Evolutionary conservation across 148 eudicot species (phyloP).

Genomic region (Tetragonia tetragonoides): DNA sequence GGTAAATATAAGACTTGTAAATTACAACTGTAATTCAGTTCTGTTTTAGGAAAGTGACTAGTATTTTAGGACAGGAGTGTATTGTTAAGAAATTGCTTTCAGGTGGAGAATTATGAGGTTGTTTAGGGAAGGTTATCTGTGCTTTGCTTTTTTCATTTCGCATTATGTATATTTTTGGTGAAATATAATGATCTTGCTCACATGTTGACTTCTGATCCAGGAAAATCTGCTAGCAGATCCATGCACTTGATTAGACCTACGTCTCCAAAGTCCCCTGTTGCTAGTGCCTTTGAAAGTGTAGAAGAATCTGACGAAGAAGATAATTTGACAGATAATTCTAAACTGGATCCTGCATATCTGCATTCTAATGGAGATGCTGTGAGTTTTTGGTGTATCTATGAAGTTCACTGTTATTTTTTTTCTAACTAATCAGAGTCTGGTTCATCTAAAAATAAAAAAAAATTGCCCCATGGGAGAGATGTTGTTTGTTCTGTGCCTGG

Average conservation of each 20-base stretch:
- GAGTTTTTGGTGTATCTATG: slow-evolving; percentile 32
- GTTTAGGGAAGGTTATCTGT: not conserved
- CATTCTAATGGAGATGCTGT: slow-evolving; percentile 78
- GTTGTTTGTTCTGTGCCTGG: not conserved
- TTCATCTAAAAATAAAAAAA: not conserved
- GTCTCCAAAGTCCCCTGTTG: slow-evolving; percentile 94
- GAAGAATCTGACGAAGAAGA: slow-evolving; percentile 98
- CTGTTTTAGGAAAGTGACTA: too few species aligned
- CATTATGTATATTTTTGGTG: not conserved
- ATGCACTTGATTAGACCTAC: slow-evolving; percentile 65
- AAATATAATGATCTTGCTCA: not conserved
- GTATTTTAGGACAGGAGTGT: too few species aligned
- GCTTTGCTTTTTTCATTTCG: not conserved
- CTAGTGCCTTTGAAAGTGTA: slow-evolving; percentile 92
- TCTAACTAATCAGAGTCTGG: not conserved
- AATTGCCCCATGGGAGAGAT: not conserved
- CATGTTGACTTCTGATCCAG: slow-evolving; percentile 32
- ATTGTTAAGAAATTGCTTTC: not conserved
- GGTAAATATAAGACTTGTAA: too few species aligned
- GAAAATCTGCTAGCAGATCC: slow-evolving; percentile 61
- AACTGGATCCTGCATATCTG: slow-evolving; percentile 48
- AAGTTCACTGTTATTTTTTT: not conserved
- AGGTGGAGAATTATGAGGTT: slow-evolving; percentile 4
- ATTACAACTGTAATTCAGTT: too few species aligned
- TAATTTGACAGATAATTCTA: slow-evolving; percentile 48